These are phyloP conservation scores for Saprolegnia parasitica DNA, from an alignment of 352 stramenopile genomes.

Conservation along the genomic window DNA sequence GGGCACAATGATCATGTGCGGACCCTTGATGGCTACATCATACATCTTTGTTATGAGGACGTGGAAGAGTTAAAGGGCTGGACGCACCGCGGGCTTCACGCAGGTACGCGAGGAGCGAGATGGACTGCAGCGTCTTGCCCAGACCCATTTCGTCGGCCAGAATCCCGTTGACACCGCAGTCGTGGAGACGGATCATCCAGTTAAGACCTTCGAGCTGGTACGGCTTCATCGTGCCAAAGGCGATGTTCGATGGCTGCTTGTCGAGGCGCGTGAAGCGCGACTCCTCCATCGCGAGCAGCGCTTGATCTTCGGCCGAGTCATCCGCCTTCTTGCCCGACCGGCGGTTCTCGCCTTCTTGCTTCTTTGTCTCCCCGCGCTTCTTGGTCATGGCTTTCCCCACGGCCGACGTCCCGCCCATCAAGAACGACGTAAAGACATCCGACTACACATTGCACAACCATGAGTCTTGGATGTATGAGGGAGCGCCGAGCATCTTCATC, in stretches of 20 bases:
- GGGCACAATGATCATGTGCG: conserved; percentile 97
- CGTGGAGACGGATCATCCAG: conserved; percentile 93
- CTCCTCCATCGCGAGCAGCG: conserved; percentile 54
- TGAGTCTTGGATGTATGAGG: not conserved
- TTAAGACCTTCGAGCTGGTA: conserved; percentile 86
- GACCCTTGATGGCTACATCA: conserved; percentile 80
- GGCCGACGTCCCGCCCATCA: conserved; percentile 76
- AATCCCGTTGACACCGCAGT: conserved; percentile 82
- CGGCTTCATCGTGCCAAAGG: conserved; percentile 85
- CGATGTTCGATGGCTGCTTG: conserved; percentile 75
- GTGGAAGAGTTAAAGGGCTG: not conserved
- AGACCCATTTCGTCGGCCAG: conserved; percentile 88
- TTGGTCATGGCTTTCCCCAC: conserved; percentile 76
- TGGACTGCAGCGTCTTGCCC: conserved; percentile 96
- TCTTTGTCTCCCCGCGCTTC: conserved; percentile 34
- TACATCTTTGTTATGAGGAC: not conserved
- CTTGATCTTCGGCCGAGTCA: conserved; percentile 65
- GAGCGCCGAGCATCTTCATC: not conserved
- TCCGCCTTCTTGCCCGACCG: conserved; percentile 47
- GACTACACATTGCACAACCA: conserved; percentile 37
- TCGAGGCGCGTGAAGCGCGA: conserved; percentile 74
- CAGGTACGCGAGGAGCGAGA: conserved; percentile 95
- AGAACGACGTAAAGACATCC: conserved; percentile 83
- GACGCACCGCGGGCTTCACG: conserved; percentile 76
- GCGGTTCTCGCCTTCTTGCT: conserved; percentile 44